Percentiles rank a stretch among this genome's conserved stretches.
These are phyloP conservation scores for Pythium scleroteichum DNA, from an alignment of 352 stramenopile genomes.

Conservation along the genomic window DNA sequence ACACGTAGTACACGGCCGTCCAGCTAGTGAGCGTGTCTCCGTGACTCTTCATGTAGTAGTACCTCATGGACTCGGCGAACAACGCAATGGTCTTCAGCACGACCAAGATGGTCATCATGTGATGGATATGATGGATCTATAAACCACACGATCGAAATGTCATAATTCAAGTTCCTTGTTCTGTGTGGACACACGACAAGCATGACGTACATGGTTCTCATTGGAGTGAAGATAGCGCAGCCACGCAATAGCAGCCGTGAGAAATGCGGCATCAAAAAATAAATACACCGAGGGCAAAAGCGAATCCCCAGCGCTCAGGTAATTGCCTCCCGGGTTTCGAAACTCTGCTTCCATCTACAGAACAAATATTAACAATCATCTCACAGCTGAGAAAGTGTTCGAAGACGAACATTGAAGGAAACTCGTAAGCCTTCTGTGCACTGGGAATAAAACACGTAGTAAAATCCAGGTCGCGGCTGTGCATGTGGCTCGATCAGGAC, in stretches of 20 bases:
- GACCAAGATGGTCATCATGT: slow-evolving; percentile 95
- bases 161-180: no score
- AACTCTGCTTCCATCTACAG: slow-evolving; percentile 85
- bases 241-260: slow-evolving; percentile 61
- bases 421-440: slow-evolving; percentile 74
- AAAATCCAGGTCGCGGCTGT: slow-evolving; percentile 62
- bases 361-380: slow-evolving; percentile 45
- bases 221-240: slow-evolving; percentile 54
- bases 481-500: slow-evolving; percentile 15
- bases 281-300: slow-evolving; percentile 87
- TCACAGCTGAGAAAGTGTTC: not conserved
- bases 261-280: slow-evolving; percentile 72
- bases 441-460: slow-evolving; percentile 88
- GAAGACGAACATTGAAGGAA: slow-evolving; percentile 80
- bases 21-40: slow-evolving; percentile 93
- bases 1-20: slow-evolving; percentile 94
- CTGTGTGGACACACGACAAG: no score
- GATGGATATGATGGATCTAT: slow-evolving; percentile 93
- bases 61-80: slow-evolving; percentile 95
- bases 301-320: slow-evolving; percentile 82
- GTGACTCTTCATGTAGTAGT: slow-evolving; percentile 95
- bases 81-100: slow-evolving; percentile 92
- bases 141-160: not conserved
- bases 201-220: slow-evolving; percentile 64
- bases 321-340: slow-evolving; percentile 76